Evolutionary conservation across 306 rosid genomes (phyloP).

Genomic region (Rosa chinensis): DNA sequence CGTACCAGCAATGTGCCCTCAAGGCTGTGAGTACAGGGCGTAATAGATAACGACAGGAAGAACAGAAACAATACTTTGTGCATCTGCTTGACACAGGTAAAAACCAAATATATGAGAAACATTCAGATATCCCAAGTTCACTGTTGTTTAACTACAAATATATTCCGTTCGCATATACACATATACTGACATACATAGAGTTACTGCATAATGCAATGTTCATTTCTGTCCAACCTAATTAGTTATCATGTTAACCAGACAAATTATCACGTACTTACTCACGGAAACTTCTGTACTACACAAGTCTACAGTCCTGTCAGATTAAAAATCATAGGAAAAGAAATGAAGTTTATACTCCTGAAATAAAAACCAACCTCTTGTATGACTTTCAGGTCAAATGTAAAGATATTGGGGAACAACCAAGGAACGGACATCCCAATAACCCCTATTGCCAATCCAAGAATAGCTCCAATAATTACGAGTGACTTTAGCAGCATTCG

Average conservation of each 20-base stretch:
- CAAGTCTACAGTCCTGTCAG: not conserved
- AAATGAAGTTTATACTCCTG: not conserved
- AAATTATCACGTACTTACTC: not conserved
- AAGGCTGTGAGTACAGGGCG: constrained; percentile 12
- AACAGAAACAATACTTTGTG: constrained; percentile 12
- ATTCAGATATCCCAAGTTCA: not conserved
- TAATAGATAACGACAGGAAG: constrained; percentile 2
- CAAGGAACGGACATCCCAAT: constrained; percentile 74
- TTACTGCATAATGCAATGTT: constrained; percentile 3
- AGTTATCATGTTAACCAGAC: not conserved
- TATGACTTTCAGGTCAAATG: constrained; percentile 71
- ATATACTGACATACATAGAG: not conserved
- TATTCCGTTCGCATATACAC: not conserved
- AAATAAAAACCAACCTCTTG: constrained; percentile 57
- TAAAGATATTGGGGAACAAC: constrained; percentile 76
- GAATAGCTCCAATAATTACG: constrained; percentile 55
- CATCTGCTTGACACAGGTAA: constrained; percentile 3
- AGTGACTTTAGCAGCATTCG: constrained; percentile 77
- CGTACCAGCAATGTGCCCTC: constrained; percentile 13
- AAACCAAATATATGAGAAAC: not conserved
- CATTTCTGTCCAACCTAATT: not conserved
- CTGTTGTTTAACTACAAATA: not conserved
- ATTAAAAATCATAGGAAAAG: not conserved
- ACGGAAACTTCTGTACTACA: not conserved
- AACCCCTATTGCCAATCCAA: constrained; percentile 63